Evolutionary conservation across 2,329 filamentous ascomycete species (phyloP).

Genomic region (Penicillium hesseltinei): DNA sequence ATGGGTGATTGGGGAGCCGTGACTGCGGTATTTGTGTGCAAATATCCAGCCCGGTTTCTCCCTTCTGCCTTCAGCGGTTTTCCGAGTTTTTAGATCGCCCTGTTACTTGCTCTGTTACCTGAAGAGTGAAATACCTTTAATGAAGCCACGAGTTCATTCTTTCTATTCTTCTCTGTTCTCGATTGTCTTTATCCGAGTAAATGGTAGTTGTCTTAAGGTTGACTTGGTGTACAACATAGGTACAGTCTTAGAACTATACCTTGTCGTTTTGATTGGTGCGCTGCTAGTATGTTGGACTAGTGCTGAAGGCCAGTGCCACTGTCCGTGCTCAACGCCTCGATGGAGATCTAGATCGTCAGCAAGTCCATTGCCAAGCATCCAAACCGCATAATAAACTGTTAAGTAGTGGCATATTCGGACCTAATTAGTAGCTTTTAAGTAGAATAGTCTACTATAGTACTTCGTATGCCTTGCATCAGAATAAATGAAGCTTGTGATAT

Average conservation of each 20-base stretch:
- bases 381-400: not conserved
- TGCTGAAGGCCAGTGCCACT: not conserved
- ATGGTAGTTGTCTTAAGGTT: not conserved
- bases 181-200: not conserved
- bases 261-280: constrained; percentile 1
- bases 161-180: not conserved
- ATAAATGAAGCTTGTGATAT: not conserved
- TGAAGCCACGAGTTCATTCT: constrained; percentile 14
- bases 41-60: constrained; percentile 1
- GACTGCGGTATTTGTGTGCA: not conserved
- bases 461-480: not conserved
- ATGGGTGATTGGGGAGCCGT: not conserved
- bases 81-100: constrained; percentile 12
- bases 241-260: not conserved
- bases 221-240: not conserved
- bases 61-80: constrained; percentile 2
- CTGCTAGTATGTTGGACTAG: not conserved
- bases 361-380: not conserved
- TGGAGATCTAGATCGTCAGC: not conserved
- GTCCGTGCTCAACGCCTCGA: constrained; percentile 1
- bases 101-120: constrained; percentile 5
- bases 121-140: constrained; percentile 10
- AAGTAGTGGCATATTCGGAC: not conserved
- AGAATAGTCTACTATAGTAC: not conserved
- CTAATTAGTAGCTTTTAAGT: not conserved